phyloP scores from a whole-genome alignment of 108 stramenopile species.

The Pseudonitzschia multistriata region DNA sequence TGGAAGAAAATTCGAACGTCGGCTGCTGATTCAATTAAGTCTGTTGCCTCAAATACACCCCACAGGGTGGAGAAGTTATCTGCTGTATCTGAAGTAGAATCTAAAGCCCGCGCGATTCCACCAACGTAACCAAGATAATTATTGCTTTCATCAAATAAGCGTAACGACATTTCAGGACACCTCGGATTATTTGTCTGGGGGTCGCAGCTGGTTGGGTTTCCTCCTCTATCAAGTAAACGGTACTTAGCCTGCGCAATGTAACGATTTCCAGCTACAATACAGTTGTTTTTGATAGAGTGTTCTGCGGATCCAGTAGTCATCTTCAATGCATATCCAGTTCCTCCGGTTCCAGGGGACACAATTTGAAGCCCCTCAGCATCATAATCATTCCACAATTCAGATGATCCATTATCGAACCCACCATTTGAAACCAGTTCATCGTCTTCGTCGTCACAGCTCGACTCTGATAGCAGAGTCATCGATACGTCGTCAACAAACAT shows the following conservation, averaged over 20 bases:
- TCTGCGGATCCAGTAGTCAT: background rate
- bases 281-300: background rate
- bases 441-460: background rate
- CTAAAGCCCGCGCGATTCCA: background rate
- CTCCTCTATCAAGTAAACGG: background rate
- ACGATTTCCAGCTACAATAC: background rate
- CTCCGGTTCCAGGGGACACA: background rate
- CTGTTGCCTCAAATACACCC: background rate
- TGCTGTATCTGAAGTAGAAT: background rate
- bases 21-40: background rate
- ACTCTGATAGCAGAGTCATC: slow-evolving; percentile 4
- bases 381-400: background rate
- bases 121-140: background rate
- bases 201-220: background rate
- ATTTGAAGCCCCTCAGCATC: background rate
- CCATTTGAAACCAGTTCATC: slow-evolving; percentile 3
- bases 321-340: slow-evolving; percentile 1
- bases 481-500: slow-evolving; percentile 15
- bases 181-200: background rate
- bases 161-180: background rate
- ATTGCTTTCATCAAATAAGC: background rate
- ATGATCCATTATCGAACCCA: background rate
- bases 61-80: background rate
- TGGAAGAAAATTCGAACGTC: background rate
- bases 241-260: background rate